Evolutionary conservation across 495 filamentous ascomycete species (phyloP), one percentile per base, ranked within the genome.

Genomic region (Aspergillus asperescens): DNA sequence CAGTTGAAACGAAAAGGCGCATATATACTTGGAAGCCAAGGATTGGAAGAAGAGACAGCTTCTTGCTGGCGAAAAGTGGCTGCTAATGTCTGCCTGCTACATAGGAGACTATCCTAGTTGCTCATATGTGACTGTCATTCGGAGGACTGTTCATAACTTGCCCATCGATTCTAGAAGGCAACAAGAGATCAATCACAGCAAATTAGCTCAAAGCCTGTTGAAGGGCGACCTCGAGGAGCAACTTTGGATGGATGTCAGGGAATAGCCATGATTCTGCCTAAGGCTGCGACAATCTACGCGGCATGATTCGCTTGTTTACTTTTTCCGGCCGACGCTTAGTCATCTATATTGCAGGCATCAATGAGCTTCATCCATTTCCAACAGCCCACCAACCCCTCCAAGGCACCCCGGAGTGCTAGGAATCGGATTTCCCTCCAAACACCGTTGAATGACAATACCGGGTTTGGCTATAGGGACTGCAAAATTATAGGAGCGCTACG

Each of bases 361-460:
- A 24, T 46, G 43, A 32, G 27, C 28, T 46, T 32, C 43, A 46
- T 47, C 42, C 43, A 47, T 43, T 25, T 25, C 13, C 22, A 18
- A 22, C 52, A 49, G 34, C 44, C 51, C 51, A 54, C 34, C 43
- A 48, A 35, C 52, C 52, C 52, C 52, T 49, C 52, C 52, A 50
- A 24, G 20, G 19, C 18, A 34, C 18, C 23, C 22, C 18, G 23
- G 43, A 18, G 16, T 48, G n/a, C 34, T 20, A 38, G 19, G 22
- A 15, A 25, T 8, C 18, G 31, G 20, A 15, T 13, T 28, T 16
- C 37, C 13, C 23, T 28, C 15, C 31, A 34, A 34, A 13, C 25
- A 32, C 37, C 18, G 15, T n/a, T 41, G 18, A 10, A 3, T 16
- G 22, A 39, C 31, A 1, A 38, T 23, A 24, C 12, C 8, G 35